These are phyloP conservation scores for Hyaloscypha finlandica DNA, from an alignment of 495 filamentous ascomycete species.

Conservation along the genomic window DNA sequence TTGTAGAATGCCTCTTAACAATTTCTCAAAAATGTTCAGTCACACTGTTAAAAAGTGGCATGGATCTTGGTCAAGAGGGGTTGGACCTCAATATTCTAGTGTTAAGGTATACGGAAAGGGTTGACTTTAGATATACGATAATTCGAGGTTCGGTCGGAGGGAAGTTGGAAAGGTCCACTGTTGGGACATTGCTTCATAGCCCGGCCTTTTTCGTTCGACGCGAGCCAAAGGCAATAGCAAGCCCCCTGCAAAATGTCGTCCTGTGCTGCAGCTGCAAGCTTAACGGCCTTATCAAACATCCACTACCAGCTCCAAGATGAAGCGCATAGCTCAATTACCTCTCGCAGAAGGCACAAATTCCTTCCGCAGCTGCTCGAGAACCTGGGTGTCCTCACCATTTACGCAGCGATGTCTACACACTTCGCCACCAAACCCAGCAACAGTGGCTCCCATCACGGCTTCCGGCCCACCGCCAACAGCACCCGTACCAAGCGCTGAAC, in stretches of 20 bases:
- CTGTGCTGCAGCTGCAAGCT: not conserved
- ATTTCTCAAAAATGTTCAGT: no score
- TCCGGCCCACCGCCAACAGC: conserved; percentile 83
- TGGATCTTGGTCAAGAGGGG: no score
- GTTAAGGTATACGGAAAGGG: no score
- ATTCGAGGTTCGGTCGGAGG: not conserved
- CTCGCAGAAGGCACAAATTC: conserved; percentile 23
- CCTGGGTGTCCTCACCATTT: conserved; percentile 8
- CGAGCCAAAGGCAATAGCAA: not conserved
- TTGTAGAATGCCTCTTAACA: no score
- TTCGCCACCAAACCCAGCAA: conserved; percentile 43
- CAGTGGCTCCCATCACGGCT: conserved; percentile 66
- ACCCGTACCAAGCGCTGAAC: conserved; percentile 59
- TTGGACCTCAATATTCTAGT: no score
- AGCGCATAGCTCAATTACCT: conserved; percentile 38
- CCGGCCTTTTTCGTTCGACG: no score
- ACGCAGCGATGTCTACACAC: conserved; percentile 42
- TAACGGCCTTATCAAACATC: not conserved
- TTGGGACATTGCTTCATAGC: no score
- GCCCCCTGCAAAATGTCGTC: conserved; percentile 8
- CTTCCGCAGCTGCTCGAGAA: conserved; percentile 18
- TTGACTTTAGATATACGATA: not conserved
- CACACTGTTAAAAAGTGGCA: no score
- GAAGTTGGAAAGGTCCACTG: not conserved
- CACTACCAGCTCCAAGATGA: conserved; percentile 34